These are phyloP conservation scores for Pelargonium citronellum DNA, from an alignment of 441 rosid species.

Conservation along the genomic window DNA sequence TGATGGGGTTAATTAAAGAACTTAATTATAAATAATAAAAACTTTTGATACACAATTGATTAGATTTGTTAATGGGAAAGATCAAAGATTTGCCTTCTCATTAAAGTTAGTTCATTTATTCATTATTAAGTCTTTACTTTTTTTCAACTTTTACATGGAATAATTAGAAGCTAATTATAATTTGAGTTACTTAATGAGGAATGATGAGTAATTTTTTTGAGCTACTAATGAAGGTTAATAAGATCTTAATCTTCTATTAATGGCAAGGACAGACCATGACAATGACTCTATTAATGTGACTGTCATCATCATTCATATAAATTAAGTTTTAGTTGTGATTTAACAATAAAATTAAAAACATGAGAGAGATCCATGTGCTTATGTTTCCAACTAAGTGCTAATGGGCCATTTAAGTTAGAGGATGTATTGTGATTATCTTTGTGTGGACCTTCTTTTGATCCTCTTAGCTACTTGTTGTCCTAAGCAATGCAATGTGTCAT, in stretches of 20 bases:
- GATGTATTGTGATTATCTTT: not conserved
- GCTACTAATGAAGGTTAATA: not conserved
- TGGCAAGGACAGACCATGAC: not conserved
- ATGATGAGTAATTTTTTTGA: not conserved
- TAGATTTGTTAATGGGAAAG: too few species aligned
- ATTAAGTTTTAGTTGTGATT: not conserved
- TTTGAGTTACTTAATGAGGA: not conserved
- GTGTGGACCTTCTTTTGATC: not conserved
- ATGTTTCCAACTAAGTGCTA: slow-evolving; percentile 1
- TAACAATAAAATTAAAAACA: not conserved
- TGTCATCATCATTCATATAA: not conserved
- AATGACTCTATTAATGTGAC: not conserved
- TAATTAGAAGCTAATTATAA: not conserved
- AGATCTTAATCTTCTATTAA: not conserved
- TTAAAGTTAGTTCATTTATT: too few species aligned
- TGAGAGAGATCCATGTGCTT: slow-evolving; percentile 1
- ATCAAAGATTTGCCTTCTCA: too few species aligned
- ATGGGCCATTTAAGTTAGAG: slow-evolving; percentile 5
- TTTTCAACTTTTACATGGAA: not conserved
- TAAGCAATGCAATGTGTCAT: not conserved
- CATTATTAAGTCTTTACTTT: not conserved
- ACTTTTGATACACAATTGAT: too few species aligned
- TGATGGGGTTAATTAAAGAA: too few species aligned
- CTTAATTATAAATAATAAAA: too few species aligned
- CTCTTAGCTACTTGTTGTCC: not conserved